Evolutionary conservation across 2,329 filamentous ascomycete genomes (phyloP).

Genomic region (Tolypocladium ophioglossoides): DNA sequence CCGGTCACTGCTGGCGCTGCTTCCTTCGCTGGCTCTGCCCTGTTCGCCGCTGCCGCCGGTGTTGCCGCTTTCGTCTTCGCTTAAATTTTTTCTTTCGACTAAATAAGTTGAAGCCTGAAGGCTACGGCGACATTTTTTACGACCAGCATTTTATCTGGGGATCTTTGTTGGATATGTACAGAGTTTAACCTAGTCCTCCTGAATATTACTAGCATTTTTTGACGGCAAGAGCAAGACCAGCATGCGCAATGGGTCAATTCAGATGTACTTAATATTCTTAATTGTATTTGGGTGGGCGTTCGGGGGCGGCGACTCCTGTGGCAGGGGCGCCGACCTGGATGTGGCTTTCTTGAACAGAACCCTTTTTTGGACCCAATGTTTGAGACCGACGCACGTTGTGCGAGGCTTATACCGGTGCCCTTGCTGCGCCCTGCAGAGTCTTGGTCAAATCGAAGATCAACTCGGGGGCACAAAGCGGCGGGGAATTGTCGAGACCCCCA

Average conservation of each 20-base stretch:
- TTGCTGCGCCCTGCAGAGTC: not conserved
- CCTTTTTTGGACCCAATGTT: constrained; percentile 2
- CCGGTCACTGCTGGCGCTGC: constrained; percentile 40
- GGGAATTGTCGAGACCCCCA: not conserved
- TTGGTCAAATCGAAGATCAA: not conserved
- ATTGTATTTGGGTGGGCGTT: constrained; percentile 22
- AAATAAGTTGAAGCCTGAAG: constrained; percentile 27
- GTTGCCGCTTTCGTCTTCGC: constrained; percentile 42
- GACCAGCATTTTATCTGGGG: constrained; percentile 17
- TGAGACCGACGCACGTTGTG: not conserved
- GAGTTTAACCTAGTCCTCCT: constrained; percentile 24
- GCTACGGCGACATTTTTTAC: constrained; percentile 25
- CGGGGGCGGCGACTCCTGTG: constrained; percentile 6
- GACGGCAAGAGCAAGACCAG: constrained; percentile 8
- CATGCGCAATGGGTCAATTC: constrained; percentile 5
- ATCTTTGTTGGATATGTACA: constrained; percentile 25
- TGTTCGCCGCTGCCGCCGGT: constrained; percentile 45
- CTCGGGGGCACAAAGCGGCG: not conserved
- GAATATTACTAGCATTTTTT: constrained; percentile 20
- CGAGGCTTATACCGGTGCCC: not conserved
- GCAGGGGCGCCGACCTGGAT: constrained; percentile 8
- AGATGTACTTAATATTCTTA: constrained; percentile 39
- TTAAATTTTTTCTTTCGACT: constrained; percentile 32
- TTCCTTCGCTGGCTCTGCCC: constrained; percentile 40
- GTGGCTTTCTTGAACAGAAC: constrained; percentile 7